Percentiles rank a stretch among this genome's conserved stretches.
Conservation (phyloP, 2,329 filamentous ascomycete species). For the Elsinoe perseae region DNA sequence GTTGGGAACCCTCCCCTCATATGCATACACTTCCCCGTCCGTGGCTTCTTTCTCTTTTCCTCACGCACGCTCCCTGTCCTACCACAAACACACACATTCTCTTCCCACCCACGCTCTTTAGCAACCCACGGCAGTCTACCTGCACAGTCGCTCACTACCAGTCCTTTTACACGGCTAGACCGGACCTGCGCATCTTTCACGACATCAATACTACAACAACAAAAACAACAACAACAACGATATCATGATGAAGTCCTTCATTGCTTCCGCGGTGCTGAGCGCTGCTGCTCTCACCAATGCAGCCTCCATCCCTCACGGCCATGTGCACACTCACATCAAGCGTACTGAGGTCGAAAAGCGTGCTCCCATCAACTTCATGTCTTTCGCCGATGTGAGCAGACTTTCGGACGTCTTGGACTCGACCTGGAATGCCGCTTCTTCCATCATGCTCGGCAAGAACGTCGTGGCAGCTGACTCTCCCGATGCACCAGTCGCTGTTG, state of each 20-base stretch:
- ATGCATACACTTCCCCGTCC: background rate
- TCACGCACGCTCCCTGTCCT: constrained; percentile 11
- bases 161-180: constrained; percentile 14
- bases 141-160: constrained; percentile 15
- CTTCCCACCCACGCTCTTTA: constrained; percentile 14
- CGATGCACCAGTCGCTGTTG: constrained; percentile 14
- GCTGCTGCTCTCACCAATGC: constrained; percentile 18
- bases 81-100: background rate
- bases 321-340: constrained; percentile 5
- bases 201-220: background rate
- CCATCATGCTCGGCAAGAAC: constrained; percentile 18
- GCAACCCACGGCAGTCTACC: constrained; percentile 14
- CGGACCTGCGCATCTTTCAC: constrained; percentile 7
- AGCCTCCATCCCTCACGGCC: constrained; percentile 16
- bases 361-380: constrained; percentile 15
- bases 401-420: constrained; percentile 2
- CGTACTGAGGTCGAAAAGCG: constrained; percentile 15
- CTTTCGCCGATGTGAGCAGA: constrained; percentile 5
- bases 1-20: constrained; percentile 4
- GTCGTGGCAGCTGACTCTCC: constrained; percentile 9
- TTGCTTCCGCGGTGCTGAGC: constrained; percentile 14
- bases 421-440: background rate
- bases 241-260: constrained; percentile 14
- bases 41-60: constrained; percentile 2
- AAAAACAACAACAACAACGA: background rate